A percentile compares a stretch with the other conserved stretches of the same genome.
These are phyloP conservation scores for Alternaria alternata DNA, from an alignment of 2,329 filamentous ascomycete species.

Conservation along the genomic window DNA sequence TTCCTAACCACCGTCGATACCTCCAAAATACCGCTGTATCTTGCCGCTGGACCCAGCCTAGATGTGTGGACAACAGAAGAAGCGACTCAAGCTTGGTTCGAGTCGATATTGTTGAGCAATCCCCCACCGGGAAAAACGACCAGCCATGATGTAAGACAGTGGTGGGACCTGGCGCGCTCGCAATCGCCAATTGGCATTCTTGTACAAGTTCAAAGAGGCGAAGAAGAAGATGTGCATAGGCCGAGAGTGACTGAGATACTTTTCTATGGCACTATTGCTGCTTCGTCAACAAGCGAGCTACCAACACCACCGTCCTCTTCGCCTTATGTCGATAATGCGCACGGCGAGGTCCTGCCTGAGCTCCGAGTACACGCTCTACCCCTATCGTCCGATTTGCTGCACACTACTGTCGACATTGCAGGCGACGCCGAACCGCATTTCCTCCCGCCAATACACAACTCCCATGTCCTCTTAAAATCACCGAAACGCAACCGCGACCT, in stretches of 20 bases:
- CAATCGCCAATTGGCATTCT: constrained; percentile 54
- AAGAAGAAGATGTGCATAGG: neutral
- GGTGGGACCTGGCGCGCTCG: constrained; percentile 49
- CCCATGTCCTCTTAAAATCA: constrained; percentile 30
- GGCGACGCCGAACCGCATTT: constrained; percentile 43
- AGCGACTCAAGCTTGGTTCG: constrained; percentile 53
- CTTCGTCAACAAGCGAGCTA: constrained; percentile 22
- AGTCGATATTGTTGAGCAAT: constrained; percentile 43
- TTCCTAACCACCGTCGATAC: constrained; percentile 54
- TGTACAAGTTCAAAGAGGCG: constrained; percentile 35
- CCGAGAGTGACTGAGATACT: constrained; percentile 54
- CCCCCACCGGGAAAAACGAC: constrained; percentile 7
- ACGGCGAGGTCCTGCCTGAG: constrained; percentile 29
- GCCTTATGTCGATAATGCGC: constrained; percentile 20
- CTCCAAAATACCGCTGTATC: constrained; percentile 51
- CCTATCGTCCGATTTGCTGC: constrained; percentile 54
- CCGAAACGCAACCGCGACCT: constrained; percentile 56
- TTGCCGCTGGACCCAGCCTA: constrained; percentile 49
- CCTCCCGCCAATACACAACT: constrained; percentile 37
- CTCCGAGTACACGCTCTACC: constrained; percentile 52
- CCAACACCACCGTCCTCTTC: constrained; percentile 49
- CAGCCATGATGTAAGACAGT: constrained; percentile 25
- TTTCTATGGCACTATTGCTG: constrained; percentile 53
- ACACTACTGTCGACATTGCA: constrained; percentile 9
- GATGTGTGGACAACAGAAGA: constrained; percentile 49